phyloP scores from a whole-genome alignment of 148 eudicot species.

The Vaccinium corymbosum region DNA sequence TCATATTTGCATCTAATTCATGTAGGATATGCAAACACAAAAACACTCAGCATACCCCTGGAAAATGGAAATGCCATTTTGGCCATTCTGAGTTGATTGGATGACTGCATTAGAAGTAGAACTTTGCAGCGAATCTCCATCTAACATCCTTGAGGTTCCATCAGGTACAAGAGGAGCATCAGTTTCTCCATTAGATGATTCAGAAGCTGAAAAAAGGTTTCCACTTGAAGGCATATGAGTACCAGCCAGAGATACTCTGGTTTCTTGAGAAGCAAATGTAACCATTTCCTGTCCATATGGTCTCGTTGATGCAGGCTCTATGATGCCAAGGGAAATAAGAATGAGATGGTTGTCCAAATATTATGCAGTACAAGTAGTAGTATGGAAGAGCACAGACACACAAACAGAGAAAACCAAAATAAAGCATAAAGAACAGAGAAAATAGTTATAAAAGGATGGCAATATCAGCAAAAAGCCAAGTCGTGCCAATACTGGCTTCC shows the following conservation, averaged over 20 bases:
- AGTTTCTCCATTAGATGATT: conserved; percentile 28
- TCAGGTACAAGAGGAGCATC: conserved; percentile 37
- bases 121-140: conserved; percentile 35
- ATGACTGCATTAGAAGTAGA: conserved; percentile 27
- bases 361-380: background rate
- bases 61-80: conserved; percentile 61
- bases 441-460: background rate
- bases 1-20: conserved; percentile 14
- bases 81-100: conserved; percentile 37
- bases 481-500: conserved; percentile 1
- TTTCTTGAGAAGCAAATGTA: conserved; percentile 40
- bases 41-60: conserved; percentile 45
- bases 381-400: background rate
- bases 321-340: conserved; percentile 15
- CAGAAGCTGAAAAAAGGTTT: conserved; percentile 31
- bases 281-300: conserved; percentile 45
- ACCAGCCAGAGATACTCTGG: conserved; percentile 21
- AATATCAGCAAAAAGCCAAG: background rate
- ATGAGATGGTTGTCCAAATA: background rate
- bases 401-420: background rate
- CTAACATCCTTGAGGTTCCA: conserved; percentile 30
- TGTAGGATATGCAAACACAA: conserved; percentile 3
- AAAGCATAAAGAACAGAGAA: background rate
- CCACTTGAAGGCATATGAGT: conserved; percentile 28
- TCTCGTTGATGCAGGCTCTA: conserved; percentile 26